phyloP scores from a whole-genome alignment of 169 alveolate genomes.

The Perkinsus chesapeaki region DNA sequence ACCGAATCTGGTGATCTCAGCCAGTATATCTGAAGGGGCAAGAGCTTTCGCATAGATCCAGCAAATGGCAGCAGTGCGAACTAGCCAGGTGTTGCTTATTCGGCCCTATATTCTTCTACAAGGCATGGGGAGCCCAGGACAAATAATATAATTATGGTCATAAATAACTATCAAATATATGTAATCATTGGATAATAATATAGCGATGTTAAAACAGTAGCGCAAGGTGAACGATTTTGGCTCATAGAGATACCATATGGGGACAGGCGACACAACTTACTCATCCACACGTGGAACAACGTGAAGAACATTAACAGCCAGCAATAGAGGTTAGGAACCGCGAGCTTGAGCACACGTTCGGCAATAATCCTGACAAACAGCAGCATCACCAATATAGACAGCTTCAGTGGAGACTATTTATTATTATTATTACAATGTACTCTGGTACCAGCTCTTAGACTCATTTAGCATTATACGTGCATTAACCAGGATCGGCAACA shows the following conservation, averaged over 20 bases:
- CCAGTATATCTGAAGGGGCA: constrained; percentile 37
- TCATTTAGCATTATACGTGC: not conserved
- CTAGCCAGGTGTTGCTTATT: too few species aligned
- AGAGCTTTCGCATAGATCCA: too few species aligned
- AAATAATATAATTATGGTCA: too few species aligned
- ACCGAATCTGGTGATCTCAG: constrained; percentile 56
- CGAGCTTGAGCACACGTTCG: constrained; percentile 36
- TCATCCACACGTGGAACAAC: constrained; percentile 39
- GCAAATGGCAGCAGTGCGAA: too few species aligned
- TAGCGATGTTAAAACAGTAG: too few species aligned
- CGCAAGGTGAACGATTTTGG: too few species aligned
- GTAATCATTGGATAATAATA: too few species aligned
- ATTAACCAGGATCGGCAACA: not conserved
- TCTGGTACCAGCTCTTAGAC: not conserved
- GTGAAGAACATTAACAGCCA: constrained; percentile 55
- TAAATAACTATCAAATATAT: too few species aligned
- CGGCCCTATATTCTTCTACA: too few species aligned
- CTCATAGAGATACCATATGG: too few species aligned
- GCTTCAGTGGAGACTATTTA: not conserved
- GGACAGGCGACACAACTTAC: too few species aligned
- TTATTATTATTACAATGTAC: not conserved
- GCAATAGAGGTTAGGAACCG: constrained; percentile 52
- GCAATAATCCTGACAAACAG: constrained; percentile 4
- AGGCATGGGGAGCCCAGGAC: too few species aligned
- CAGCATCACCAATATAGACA: not conserved